Evolutionary conservation across 2,329 filamentous ascomycete genomes (phyloP), one percentile per base, ranked within the genome.

Genomic region (Acephala macrosclerotiorum): DNA sequence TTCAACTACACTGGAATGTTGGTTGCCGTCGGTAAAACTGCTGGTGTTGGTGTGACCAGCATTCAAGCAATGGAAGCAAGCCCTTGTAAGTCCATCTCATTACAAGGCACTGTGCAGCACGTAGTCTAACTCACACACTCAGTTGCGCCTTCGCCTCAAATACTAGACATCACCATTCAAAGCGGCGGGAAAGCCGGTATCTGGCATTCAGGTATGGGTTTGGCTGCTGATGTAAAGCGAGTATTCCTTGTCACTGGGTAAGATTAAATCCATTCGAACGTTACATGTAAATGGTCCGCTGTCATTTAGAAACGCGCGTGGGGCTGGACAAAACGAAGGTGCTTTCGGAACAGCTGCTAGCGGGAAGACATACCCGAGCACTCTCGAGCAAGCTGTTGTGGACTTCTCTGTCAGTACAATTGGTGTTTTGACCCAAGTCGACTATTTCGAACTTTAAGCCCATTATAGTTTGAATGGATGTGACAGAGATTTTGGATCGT

Each of bases 1-100:
- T 68, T 61, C 33, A 71, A 71, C 55, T 71, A 66, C 29, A 71
- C 69, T 12, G 69, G 69, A 35, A 60, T 64, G 57, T 33, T 64
- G 16, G 58, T 64, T 9, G 49, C 62, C 35, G 58, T 65, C 20
- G 58, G 62, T 29, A 64, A 60, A 25, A 57, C 29, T 14, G 22
- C 22, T 40, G 61, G 53, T 14, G 57, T 47, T 25, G 55, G 40
- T 35, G 59, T 61, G 12, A 55, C 59, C 12, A 40, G 11, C 18
- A 61, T 61, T 7, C 36, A 55, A 18, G 59, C 59, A 14, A 61
- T 56, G 59, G 36, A 36, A 36, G 55, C 35, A 8, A 12, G 12
- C n/a, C 42, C 42, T 2, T 38, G 56, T 51, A 51, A 4, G 25
- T 51, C 14, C 4, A 22, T 51, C 9, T 22, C n/a, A 29, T 16